Evolutionary conservation across 2,329 filamentous ascomycete species (phyloP).

Genomic region (Curvularia sp.): DNA sequence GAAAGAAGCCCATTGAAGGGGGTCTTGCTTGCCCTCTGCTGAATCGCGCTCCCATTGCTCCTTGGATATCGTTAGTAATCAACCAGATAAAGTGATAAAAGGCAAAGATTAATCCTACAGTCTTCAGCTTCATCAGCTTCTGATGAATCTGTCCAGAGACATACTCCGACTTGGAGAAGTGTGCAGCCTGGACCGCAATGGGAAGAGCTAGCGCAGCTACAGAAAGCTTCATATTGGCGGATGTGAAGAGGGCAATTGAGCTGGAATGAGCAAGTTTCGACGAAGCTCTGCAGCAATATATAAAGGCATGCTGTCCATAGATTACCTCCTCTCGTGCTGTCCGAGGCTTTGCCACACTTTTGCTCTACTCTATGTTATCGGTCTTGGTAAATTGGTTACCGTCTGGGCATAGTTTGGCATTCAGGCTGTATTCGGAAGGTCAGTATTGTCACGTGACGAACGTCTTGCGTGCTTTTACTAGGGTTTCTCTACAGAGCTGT

Average conservation of each 20-base stretch:
- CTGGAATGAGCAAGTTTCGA: conserved; percentile 32
- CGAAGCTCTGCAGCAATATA: conserved; percentile 24
- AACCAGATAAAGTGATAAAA: not conserved
- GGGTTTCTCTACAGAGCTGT: not conserved
- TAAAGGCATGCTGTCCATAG: conserved; percentile 10
- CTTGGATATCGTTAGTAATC: conserved; percentile 5
- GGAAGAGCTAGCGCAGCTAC: conserved; percentile 32
- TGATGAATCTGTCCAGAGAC: conserved; percentile 33
- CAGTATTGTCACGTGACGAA: not conserved
- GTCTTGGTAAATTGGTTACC: conserved; percentile 18
- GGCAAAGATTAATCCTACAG: conserved; percentile 14
- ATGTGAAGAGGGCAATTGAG: conserved; percentile 28
- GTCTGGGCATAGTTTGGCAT: conserved; percentile 21
- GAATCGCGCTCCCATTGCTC: conserved; percentile 34
- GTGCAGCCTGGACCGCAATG: conserved; percentile 31
- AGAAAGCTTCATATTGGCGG: conserved; percentile 37
- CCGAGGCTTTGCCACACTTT: conserved; percentile 7
- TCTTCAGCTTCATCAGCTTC: conserved; percentile 39
- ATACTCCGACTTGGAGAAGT: conserved; percentile 34
- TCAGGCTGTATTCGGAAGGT: conserved; percentile 24
- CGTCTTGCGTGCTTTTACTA: not conserved
- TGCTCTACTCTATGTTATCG: conserved; percentile 6
- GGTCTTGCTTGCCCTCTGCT: conserved; percentile 27
- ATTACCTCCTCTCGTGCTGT: not conserved
- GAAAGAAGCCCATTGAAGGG: conserved; percentile 30